Conservation (phyloP, 2,329 filamentous ascomycete genomes). For the Ophiognomonia clavigignenti-juglandacearum region DNA sequence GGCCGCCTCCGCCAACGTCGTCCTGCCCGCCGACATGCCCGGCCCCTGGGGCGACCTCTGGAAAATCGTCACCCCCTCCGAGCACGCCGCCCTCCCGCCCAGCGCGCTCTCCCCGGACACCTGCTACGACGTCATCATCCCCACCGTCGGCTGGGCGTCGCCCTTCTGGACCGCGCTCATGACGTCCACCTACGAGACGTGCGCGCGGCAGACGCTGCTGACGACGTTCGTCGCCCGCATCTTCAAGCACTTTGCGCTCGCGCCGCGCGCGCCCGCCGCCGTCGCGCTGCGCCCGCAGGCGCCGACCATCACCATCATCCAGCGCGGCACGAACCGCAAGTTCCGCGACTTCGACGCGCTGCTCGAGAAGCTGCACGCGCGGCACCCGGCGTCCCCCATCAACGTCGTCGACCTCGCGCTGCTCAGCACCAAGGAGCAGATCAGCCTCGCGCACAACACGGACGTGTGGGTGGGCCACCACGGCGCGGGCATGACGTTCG, state of each 20-base stretch:
- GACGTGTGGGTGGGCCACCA: constrained; percentile 20
- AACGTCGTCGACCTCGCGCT: constrained; percentile 19
- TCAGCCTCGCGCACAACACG: constrained; percentile 16
- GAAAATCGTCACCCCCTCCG: background rate
- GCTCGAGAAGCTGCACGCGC: constrained; percentile 2
- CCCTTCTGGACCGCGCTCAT: constrained; percentile 6
- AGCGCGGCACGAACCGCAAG: constrained; percentile 4
- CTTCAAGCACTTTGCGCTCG: background rate
- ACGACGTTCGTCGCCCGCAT: background rate
- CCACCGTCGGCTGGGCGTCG: constrained; percentile 1
- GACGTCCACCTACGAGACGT: constrained; percentile 2
- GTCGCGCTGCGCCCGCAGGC: background rate
- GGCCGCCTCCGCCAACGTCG: background rate
- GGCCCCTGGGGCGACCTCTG: constrained; percentile 5
- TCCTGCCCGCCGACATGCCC: constrained; percentile 2
- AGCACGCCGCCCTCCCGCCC: background rate
- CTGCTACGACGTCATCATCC: constrained; percentile 6
- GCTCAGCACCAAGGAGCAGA: constrained; percentile 17
- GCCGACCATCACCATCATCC: constrained; percentile 4
- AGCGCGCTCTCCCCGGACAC: background rate
- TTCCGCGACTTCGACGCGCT: background rate
- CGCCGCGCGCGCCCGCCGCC: background rate
- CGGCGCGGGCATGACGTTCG: constrained; percentile 22
- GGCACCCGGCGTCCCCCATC: constrained; percentile 6
- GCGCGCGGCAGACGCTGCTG: constrained; percentile 5